These are phyloP conservation scores for Apiotrichum veenhuisii DNA, from an alignment of 1,284 basidiomycete species.

Conservation along the genomic window DNA sequence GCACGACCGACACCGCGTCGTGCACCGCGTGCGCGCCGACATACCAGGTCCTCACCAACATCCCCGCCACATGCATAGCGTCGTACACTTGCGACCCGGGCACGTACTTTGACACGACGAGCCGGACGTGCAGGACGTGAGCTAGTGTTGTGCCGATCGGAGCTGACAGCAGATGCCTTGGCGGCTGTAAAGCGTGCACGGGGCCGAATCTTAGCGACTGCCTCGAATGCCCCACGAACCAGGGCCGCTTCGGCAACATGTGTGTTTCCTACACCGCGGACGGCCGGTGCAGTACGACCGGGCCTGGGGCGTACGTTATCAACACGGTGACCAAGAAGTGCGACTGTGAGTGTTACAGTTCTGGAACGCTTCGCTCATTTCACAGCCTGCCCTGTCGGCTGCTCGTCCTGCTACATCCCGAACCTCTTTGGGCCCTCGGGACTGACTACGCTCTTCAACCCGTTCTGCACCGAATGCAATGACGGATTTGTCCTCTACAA, in stretches of 20 bases:
- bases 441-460: conserved; percentile 21
- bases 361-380: too few relatives aligned
- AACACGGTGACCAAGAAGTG: conserved; percentile 45
- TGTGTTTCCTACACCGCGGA: conserved; percentile 44
- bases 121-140: conserved; percentile 33
- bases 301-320: conserved; percentile 42
- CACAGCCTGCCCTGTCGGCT: conserved; percentile 49
- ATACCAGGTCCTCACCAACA: conserved; percentile 26
- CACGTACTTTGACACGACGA: conserved; percentile 37
- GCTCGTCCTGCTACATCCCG: conserved; percentile 44
- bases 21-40: conserved; percentile 36
- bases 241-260: conserved; percentile 12
- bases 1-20: conserved; percentile 22
- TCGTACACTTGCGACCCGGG: conserved; percentile 32
- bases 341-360: conserved; percentile 43
- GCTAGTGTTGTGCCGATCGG: conserved; percentile 3
- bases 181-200: neutral
- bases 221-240: conserved; percentile 42
- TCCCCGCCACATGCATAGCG: conserved; percentile 34
- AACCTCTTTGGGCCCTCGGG: conserved; percentile 28
- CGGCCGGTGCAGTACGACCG: conserved; percentile 23
- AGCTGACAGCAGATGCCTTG: neutral
- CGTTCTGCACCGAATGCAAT: conserved; percentile 44
- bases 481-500: conserved; percentile 48
- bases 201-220: conserved; percentile 44